A percentile compares a stretch with the other conserved stretches of the same genome.
phyloP scores from a whole-genome alignment of 73 alveolate genomes.

The Tetrahymena thermophila region DNA sequence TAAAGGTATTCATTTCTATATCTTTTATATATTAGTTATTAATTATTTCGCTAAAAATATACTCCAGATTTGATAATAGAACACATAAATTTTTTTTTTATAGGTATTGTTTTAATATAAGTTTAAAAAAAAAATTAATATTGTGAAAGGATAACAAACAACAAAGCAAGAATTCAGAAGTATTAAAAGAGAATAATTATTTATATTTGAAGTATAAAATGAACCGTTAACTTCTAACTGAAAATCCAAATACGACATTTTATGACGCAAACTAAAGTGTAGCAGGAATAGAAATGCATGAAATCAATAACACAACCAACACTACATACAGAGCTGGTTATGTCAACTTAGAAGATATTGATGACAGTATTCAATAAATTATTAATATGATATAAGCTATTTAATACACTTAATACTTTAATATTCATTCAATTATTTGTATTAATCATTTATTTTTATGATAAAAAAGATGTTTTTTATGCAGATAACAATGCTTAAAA shows the following conservation, averaged over 20 bases:
- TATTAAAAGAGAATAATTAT: background rate
- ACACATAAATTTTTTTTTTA: no score
- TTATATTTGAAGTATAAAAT: background rate
- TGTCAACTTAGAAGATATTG: background rate
- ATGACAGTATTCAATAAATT: background rate
- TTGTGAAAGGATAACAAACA: background rate
- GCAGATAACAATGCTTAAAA: background rate
- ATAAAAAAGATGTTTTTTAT: background rate
- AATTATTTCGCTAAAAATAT: no score
- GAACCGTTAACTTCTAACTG: background rate
- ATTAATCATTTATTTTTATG: background rate
- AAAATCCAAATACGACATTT: background rate
- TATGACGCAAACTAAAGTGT: background rate
- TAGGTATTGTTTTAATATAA: no score
- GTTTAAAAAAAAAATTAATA: no score
- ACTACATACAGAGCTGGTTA: background rate
- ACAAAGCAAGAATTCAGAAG: background rate
- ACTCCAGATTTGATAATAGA: no score
- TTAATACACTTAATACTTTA: no score
- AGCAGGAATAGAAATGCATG: background rate
- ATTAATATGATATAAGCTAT: no score
- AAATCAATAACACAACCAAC: background rate
- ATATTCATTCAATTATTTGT: no score
- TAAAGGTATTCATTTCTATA: no score
- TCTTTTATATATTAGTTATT: no score